Base-by-base conservation (phyloP, 768 basidiomycete species). In the Pleurotus citrinopileatus region DNA sequence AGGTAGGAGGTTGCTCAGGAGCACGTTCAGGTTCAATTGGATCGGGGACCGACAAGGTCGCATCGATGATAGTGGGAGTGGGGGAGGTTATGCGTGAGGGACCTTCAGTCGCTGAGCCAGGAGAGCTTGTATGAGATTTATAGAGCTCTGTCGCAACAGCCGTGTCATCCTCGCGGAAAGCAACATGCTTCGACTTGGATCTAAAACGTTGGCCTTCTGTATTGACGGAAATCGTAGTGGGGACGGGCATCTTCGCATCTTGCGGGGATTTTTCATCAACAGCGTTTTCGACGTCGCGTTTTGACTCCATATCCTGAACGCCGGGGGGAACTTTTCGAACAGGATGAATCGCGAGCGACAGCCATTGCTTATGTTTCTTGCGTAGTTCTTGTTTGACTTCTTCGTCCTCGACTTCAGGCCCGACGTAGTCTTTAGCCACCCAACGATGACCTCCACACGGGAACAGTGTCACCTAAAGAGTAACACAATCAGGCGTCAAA, bases 341-440 rank as follows among this genome's bases (percentile, higher is more conserved):
- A 10, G 43, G 44, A 17, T 55, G 47, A 3, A 65, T 56, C 38
- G 63, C 57, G 4, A 58, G 61, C 42, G 57, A 60, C 0, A 63
- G 19, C 42, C 68, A 56, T 29, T 56, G 57, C 27, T 58, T 65
- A 6, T 79, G 73, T 53, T 71, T 75, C 6, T 58, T 58, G 10
- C 66, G 70, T 54, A 81, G 70, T 3, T 66, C 67, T 42, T 80
- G 77, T 42, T 71, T 71, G 3, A 87, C 71, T 52, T 83, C 81
- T 47, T 83, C 80, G 7, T 77, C 69, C 51, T 82, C 76, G 2
- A 86, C 69, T 51, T 88, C 86, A 0, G 84, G 82, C 0, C 86
- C 86, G 12, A 69, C 70, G 57, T 79, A 90, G 63, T 91, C 89
- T 72, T 78, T 78, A 17, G 73, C 72, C 22, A 90, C 68, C 59